phyloP scores from a whole-genome alignment of 352 stramenopile genomes.

The Phytopythium mirpurense region DNA sequence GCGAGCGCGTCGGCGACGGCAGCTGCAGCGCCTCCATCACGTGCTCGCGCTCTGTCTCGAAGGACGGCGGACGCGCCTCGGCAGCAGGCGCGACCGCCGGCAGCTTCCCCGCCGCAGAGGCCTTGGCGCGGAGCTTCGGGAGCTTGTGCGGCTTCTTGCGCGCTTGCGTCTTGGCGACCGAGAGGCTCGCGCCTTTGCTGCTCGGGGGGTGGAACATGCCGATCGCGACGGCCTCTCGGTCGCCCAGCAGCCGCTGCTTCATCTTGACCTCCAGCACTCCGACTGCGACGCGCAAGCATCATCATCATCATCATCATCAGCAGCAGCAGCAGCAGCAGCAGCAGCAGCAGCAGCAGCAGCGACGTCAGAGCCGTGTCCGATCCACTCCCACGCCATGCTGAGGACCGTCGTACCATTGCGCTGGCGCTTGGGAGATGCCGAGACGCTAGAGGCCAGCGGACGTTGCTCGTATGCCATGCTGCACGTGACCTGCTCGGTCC shows the following conservation, averaged over 20 bases:
- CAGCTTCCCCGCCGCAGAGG: slow-evolving; percentile 12
- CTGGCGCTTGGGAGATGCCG: slow-evolving; percentile 30
- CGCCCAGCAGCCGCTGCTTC: slow-evolving; percentile 47
- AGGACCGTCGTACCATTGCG: slow-evolving; percentile 69
- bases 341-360: neutral
- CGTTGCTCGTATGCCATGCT: slow-evolving; percentile 25
- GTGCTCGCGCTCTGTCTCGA: slow-evolving; percentile 35
- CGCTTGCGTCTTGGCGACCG: neutral
- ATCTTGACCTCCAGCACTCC: slow-evolving; percentile 68
- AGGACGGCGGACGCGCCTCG: slow-evolving; percentile 26
- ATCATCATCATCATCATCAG: no score
- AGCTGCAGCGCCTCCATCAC: slow-evolving; percentile 51
- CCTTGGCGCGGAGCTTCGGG: slow-evolving; percentile 21
- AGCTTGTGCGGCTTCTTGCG: slow-evolving; percentile 53
- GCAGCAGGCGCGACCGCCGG: slow-evolving; percentile 1
- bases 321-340: no score
- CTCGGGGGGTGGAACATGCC: slow-evolving; percentile 20
- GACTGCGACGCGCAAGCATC: slow-evolving; percentile 13
- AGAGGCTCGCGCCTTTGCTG: neutral
- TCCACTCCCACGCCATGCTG: neutral
- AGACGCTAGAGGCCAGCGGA: slow-evolving; percentile 10
- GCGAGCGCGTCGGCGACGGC: slow-evolving; percentile 46
- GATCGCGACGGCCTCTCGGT: slow-evolving; percentile 43
- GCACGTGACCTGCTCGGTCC: neutral
- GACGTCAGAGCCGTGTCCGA: neutral